Evolutionary conservation across 306 rosid genomes (phyloP), one percentile per base, ranked within the genome.

Genomic region (Malus sieversii): DNA sequence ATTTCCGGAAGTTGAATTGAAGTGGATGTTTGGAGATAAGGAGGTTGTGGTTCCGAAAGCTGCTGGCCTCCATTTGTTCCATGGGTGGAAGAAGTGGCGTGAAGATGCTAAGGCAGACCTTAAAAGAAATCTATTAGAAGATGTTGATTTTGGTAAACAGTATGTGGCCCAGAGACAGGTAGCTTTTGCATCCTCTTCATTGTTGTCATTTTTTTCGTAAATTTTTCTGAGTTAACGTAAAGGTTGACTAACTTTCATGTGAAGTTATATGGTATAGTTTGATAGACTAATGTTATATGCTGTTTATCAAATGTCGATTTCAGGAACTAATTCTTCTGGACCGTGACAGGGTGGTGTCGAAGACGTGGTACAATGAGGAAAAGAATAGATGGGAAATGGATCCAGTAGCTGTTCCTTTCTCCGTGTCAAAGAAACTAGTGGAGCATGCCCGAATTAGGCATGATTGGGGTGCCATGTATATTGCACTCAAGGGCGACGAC

Each of bases 41-140:
- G 96, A 90, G 87, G 93, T 92, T 27, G 83, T 85, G 51, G 90
- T 85, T 81, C 97, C 97, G 66, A 92, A 88, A 75, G 96, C 97
- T 85, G 71, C 82, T 77, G 78, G 91, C 75, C 87, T 90, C 75
- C 96, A 88, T 82, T 82, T 92, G 84, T 92, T 82, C 82, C 96
- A 90, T 85, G 90, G 97, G 80, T 92, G 97, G 97, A 92, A 90
- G 87, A 88, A 90, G 80, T 92, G 96, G 97, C 96, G 93, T 13
- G 90, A 88, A 80, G 92, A 92, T 84, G 88, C 90, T 40, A 92
- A 92, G 85, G 86, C 89, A 72, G 88, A 87, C 77, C 79, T 92
- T 32, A 92, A 92, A 79, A 79, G 85, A 73, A 92, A 81, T 63
- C 80, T 92, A n/a, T 75, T 92, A 75, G 88, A 85, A 81, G 80